Evolutionary conservation across 2,329 filamentous ascomycete genomes (phyloP).

Genomic region (Colletotrichum sp.): DNA sequence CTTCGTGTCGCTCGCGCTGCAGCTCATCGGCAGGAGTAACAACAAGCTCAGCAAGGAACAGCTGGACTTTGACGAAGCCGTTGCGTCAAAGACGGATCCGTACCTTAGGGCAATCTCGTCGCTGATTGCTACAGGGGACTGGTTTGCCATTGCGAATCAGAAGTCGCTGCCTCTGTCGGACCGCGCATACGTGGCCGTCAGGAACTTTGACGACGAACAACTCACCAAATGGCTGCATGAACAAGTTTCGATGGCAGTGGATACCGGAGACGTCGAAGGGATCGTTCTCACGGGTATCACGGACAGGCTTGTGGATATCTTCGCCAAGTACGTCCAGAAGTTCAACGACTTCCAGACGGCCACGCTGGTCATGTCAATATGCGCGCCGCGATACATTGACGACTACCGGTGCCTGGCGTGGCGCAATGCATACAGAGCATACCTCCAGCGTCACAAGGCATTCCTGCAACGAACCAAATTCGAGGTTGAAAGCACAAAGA

Average conservation of each 20-base stretch:
- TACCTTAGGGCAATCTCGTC: conserved; percentile 82
- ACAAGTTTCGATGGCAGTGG: conserved; percentile 65
- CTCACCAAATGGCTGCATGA: conserved; percentile 72
- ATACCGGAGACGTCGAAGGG: conserved; percentile 76
- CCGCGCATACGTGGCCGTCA: conserved; percentile 75
- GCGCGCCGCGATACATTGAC: conserved; percentile 77
- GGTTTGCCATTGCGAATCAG: conserved; percentile 76
- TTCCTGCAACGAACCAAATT: conserved; percentile 81
- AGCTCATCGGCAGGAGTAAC: conserved; percentile 62
- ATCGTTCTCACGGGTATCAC: conserved; percentile 80
- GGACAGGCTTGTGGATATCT: conserved; percentile 74
- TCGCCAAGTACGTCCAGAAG: conserved; percentile 77
- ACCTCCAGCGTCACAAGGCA: conserved; percentile 74
- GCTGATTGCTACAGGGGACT: conserved; percentile 78
- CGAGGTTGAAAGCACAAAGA: conserved; percentile 76
- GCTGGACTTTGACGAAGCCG: conserved; percentile 63
- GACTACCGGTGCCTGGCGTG: conserved; percentile 78
- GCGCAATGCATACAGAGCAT: conserved; percentile 74
- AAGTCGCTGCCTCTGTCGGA: conserved; percentile 76
- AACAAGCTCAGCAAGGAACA: conserved; percentile 49
- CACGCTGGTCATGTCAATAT: conserved; percentile 75
- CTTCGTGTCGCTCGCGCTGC: conserved; percentile 71
- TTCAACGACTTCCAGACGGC: conserved; percentile 83
- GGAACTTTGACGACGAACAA: conserved; percentile 66
- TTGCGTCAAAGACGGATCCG: conserved; percentile 72